A percentile compares a stretch with the other conserved stretches of the same genome.
phyloP scores from a whole-genome alignment of 2,329 filamentous ascomycete species.

The Aquanectria penicillioides region DNA sequence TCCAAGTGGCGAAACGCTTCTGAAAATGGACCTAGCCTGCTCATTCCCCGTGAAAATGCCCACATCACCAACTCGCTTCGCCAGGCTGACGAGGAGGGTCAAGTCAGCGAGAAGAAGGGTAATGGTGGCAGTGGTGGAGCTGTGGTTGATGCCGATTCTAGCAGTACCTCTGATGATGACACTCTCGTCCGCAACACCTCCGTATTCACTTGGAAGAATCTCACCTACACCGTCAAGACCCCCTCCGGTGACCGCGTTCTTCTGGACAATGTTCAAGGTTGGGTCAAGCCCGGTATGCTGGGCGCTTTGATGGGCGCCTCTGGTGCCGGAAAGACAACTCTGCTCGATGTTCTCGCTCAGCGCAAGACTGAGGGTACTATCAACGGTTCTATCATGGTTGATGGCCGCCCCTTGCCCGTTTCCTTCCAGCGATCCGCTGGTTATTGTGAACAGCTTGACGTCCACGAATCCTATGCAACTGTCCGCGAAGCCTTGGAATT shows the following conservation, averaged over 20 bases:
- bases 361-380: constrained; percentile 83
- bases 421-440: constrained; percentile 84
- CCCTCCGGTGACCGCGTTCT: constrained; percentile 71
- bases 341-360: constrained; percentile 84
- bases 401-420: constrained; percentile 75
- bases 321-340: constrained; percentile 86
- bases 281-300: constrained; percentile 82
- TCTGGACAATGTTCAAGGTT: constrained; percentile 83
- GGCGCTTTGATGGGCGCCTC: constrained; percentile 85
- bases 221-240: constrained; percentile 75
- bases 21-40: constrained; percentile 62
- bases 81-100: constrained; percentile 61
- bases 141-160: constrained; percentile 22
- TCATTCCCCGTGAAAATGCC: constrained; percentile 70
- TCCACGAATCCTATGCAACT: constrained; percentile 78
- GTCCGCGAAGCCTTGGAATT: constrained; percentile 82
- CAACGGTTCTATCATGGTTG: constrained; percentile 78
- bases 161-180: constrained; percentile 35
- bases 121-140: constrained; percentile 19
- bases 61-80: constrained; percentile 46
- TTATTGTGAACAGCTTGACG: constrained; percentile 84
- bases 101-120: constrained; percentile 38
- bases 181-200: constrained; percentile 70
- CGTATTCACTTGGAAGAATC: constrained; percentile 79
- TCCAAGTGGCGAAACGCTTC: constrained; percentile 63